phyloP scores from a whole-genome alignment of 805 yeast genomes.

The Monosporozyma servazzii region DNA sequence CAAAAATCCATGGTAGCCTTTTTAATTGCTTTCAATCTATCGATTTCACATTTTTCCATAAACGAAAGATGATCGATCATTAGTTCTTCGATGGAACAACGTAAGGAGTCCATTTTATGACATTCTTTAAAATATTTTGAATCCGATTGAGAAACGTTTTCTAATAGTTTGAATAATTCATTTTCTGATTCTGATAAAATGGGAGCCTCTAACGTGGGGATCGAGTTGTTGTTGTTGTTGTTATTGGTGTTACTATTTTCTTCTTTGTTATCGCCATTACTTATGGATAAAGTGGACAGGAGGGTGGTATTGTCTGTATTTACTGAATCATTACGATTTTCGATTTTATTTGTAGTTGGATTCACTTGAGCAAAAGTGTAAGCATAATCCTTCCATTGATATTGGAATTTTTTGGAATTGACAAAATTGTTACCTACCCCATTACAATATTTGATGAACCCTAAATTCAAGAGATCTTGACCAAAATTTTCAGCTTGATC shows the following conservation, averaged over 20 bases:
- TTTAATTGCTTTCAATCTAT: constrained; percentile 66
- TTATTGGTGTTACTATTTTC: background rate
- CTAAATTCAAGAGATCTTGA: constrained; percentile 54
- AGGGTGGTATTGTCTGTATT: background rate
- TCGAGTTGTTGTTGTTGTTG: background rate
- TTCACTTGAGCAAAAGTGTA: constrained; percentile 42
- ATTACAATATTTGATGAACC: constrained; percentile 44
- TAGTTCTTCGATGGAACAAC: constrained; percentile 68
- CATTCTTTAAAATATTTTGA: constrained; percentile 45
- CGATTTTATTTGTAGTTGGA: constrained; percentile 6
- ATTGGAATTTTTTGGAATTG: constrained; percentile 61
- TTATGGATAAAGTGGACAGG: background rate
- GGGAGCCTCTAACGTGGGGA: constrained; percentile 9
- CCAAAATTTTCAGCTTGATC: constrained; percentile 65
- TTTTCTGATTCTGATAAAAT: constrained; percentile 30
- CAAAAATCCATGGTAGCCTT: constrained; percentile 66
- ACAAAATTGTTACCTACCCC: constrained; percentile 66
- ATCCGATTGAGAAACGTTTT: constrained; percentile 54
- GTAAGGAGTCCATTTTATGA: constrained; percentile 47
- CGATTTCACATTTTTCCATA: constrained; percentile 76
- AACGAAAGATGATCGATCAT: constrained; percentile 63
- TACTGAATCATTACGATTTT: background rate
- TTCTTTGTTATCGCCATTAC: background rate
- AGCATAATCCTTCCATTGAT: constrained; percentile 73
- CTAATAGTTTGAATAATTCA: constrained; percentile 40